phyloP scores from a whole-genome alignment of 2,329 filamentous ascomycete genomes.

The Colletotrichum agaves region DNA sequence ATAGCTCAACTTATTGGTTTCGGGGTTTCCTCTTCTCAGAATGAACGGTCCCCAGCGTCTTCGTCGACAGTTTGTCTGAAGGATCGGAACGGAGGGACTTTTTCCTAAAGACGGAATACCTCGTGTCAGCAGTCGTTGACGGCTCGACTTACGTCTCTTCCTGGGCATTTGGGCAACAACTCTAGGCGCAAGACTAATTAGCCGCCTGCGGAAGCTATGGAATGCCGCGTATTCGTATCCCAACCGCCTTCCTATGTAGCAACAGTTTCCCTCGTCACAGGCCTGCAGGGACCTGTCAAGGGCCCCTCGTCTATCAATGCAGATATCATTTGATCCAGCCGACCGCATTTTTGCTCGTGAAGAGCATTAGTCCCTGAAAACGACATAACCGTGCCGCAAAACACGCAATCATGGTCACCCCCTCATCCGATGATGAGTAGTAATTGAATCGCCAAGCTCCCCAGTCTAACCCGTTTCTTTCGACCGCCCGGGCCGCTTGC shows the following conservation, averaged over 20 bases:
- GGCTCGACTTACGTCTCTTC: conserved; percentile 1
- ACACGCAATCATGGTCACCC: background rate
- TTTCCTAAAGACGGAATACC: background rate
- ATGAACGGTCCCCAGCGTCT: background rate
- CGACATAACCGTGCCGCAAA: background rate
- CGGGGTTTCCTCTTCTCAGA: background rate
- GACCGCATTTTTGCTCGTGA: background rate
- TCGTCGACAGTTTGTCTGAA: conserved; percentile 24
- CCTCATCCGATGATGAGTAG: conserved; percentile 15
- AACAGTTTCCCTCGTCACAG: background rate
- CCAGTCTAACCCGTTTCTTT: conserved; percentile 12
- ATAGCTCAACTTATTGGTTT: background rate
- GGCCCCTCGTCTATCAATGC: background rate
- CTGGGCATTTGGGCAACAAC: background rate
- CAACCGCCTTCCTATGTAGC: background rate
- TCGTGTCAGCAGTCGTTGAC: conserved; percentile 6
- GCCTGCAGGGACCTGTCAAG: conserved; percentile 23
- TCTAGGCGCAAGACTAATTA: background rate
- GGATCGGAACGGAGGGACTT: conserved; percentile 25
- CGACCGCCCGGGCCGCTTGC: background rate
- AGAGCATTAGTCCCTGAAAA: background rate
- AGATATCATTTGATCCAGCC: background rate
- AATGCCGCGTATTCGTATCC: background rate
- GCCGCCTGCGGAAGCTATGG: background rate
- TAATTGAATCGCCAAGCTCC: conserved; percentile 5